Percentiles rank a stretch among this genome's conserved stretches.
Evolutionary conservation across 345 rosid genomes (phyloP).

Genomic region (Cardiospermum halicacabum): DNA sequence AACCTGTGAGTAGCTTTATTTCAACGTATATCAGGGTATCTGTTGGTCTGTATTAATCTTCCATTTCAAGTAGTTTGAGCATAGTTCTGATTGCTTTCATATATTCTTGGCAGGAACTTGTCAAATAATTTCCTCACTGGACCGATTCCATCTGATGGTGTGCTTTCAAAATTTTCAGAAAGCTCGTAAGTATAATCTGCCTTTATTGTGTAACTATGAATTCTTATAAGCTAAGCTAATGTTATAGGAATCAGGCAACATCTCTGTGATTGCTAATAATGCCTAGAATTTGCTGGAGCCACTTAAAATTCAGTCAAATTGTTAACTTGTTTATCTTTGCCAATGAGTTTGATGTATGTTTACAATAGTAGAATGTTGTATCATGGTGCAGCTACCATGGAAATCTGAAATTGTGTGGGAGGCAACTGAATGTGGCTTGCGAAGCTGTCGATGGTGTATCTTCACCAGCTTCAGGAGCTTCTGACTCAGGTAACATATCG

Average conservation of each 20-base stretch:
- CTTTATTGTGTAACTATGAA: constrained; percentile 9
- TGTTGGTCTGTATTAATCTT: neutral
- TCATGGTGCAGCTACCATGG: constrained; percentile 63
- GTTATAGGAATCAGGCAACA: constrained; percentile 2
- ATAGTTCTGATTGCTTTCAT: constrained; percentile 21
- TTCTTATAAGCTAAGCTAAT: constrained; percentile 1
- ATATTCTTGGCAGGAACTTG: constrained; percentile 57
- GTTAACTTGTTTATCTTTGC: neutral
- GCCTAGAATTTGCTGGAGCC: too few relatives aligned
- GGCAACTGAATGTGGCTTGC: constrained; percentile 62
- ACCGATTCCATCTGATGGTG: constrained; percentile 72
- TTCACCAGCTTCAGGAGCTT: constrained; percentile 31
- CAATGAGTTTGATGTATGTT: neutral
- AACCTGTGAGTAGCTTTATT: constrained; percentile 60
- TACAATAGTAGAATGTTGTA: constrained; percentile 10
- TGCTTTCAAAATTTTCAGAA: constrained; percentile 46
- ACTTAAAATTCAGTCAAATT: too few relatives aligned
- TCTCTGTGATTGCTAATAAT: neutral
- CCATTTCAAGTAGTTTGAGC: neutral
- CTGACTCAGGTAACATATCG: constrained; percentile 47
- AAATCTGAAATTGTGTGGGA: constrained; percentile 79
- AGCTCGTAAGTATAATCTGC: constrained; percentile 60
- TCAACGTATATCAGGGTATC: constrained; percentile 6
- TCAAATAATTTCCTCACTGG: constrained; percentile 88
- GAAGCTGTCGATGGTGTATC: constrained; percentile 48